These are phyloP conservation scores for Penicillium hordei DNA, from an alignment of 2,329 filamentous ascomycete genomes.

Conservation along the genomic window DNA sequence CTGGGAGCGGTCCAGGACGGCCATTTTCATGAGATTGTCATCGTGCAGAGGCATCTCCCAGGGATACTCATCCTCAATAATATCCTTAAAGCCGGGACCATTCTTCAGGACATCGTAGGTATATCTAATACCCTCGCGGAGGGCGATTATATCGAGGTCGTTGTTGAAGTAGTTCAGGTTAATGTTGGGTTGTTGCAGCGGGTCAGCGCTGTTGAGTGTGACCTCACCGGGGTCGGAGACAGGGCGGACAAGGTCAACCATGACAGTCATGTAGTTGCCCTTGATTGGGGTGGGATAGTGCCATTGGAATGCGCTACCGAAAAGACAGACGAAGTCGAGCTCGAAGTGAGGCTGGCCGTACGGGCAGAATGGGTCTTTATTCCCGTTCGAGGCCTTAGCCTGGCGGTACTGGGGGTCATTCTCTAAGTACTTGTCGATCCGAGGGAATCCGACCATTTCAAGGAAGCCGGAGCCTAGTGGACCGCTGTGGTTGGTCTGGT, in stretches of 20 bases:
- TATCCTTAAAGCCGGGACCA: constrained; percentile 55
- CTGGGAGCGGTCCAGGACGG: constrained; percentile 59
- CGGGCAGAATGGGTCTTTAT: constrained; percentile 56
- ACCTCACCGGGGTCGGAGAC: constrained; percentile 45
- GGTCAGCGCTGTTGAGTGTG: constrained; percentile 42
- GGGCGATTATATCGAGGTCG: constrained; percentile 56
- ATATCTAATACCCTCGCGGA: constrained; percentile 59
- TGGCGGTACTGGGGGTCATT: constrained; percentile 50
- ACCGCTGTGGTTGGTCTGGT: constrained; percentile 43
- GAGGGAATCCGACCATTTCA: constrained; percentile 58
- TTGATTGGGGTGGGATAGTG: constrained; percentile 44
- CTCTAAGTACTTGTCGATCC: constrained; percentile 56
- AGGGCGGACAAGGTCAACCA: constrained; percentile 54
- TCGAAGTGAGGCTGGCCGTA: constrained; percentile 61
- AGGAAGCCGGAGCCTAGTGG: constrained; percentile 46
- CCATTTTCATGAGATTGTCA: constrained; percentile 57
- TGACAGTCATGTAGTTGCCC: constrained; percentile 58
- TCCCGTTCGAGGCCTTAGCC: constrained; percentile 43
- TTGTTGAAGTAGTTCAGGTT: constrained; percentile 49
- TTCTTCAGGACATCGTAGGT: constrained; percentile 57
- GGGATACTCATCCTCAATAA: constrained; percentile 51
- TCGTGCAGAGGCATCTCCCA: constrained; percentile 59
- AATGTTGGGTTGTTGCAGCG: constrained; percentile 42
- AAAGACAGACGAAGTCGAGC: constrained; percentile 62
- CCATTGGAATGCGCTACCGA: constrained; percentile 54